A percentile compares a stretch with the other conserved stretches of the same genome.
These are phyloP conservation scores for Ophiostoma piceae DNA, from an alignment of 2,329 filamentous ascomycete species.

Conservation along the genomic window DNA sequence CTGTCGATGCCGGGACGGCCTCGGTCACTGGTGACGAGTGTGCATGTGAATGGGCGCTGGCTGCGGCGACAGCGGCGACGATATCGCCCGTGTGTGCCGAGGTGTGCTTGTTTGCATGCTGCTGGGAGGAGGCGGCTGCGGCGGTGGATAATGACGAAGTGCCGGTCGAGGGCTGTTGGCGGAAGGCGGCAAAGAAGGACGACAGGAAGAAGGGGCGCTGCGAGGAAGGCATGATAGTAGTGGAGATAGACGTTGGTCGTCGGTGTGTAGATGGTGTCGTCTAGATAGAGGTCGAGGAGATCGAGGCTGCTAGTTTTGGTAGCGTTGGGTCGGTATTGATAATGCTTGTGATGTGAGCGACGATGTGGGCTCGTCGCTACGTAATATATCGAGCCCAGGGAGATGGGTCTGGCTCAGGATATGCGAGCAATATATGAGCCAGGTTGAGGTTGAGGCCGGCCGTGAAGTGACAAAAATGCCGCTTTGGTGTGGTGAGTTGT, in stretches of 20 bases:
- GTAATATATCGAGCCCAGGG: neutral
- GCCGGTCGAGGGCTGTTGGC: conserved; percentile 41
- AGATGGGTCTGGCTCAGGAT: neutral
- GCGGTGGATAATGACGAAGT: conserved; percentile 24
- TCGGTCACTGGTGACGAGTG: conserved; percentile 24
- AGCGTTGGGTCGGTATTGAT: neutral
- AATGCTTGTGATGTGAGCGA: neutral
- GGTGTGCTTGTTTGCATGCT: conserved; percentile 39
- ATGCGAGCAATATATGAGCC: neutral
- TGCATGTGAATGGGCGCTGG: neutral
- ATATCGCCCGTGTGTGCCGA: conserved; percentile 29
- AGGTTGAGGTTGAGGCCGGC: neutral
- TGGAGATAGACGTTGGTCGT: neutral
- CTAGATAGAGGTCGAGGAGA: neutral
- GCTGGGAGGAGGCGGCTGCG: conserved; percentile 30
- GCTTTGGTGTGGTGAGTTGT: conserved; percentile 4
- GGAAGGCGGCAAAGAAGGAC: conserved; percentile 52
- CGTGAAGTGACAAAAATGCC: conserved; percentile 1
- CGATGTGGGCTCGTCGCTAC: neutral
- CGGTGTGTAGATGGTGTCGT: neutral
- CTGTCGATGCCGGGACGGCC: conserved; percentile 25
- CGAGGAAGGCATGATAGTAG: conserved; percentile 41
- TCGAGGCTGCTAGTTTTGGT: neutral
- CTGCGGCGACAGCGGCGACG: conserved; percentile 22
- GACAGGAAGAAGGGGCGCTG: conserved; percentile 54